Evolutionary conservation across 75 land plant genomes (phyloP).

Genomic region (Gnetum montanum): DNA sequence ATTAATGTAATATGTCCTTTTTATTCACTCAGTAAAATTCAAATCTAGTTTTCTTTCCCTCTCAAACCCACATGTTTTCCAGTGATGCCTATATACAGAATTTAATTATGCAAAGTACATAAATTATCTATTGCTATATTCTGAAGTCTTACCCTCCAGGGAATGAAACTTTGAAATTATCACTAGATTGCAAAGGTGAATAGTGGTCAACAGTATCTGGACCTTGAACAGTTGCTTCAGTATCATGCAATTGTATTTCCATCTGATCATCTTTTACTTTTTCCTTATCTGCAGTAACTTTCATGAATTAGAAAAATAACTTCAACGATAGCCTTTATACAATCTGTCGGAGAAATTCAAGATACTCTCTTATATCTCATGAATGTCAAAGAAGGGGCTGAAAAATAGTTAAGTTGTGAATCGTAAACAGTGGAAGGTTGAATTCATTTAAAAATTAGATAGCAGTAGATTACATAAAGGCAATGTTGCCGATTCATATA

Average conservation of each 20-base stretch:
- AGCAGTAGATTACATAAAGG: constrained; percentile 5
- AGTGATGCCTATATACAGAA: too few relatives aligned
- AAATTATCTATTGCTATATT: too few relatives aligned
- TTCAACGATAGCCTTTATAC: background rate
- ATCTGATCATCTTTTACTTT: constrained; percentile 5
- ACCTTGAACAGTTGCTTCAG: background rate
- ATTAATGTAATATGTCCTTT: too few relatives aligned
- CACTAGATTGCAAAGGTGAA: constrained; percentile 11
- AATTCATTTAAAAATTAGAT: background rate
- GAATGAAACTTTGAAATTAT: constrained; percentile 22
- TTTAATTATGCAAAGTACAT: too few relatives aligned
- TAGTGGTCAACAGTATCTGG: background rate
- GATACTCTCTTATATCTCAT: background rate
- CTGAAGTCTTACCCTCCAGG: constrained; percentile 39
- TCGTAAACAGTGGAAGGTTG: background rate
- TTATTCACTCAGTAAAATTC: too few relatives aligned
- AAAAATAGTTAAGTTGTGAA: background rate
- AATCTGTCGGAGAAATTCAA: background rate
- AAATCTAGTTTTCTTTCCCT: too few relatives aligned
- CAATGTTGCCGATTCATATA: too few relatives aligned
- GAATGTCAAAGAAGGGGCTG: background rate
- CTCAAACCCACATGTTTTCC: too few relatives aligned
- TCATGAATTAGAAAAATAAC: constrained; percentile 11
- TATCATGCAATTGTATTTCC: background rate
- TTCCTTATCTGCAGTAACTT: constrained; percentile 44